Evolutionary conservation across 2,329 filamentous ascomycete genomes (phyloP), one percentile per base, ranked within the genome.

Genomic region (Ceratocystis diversiconidia): DNA sequence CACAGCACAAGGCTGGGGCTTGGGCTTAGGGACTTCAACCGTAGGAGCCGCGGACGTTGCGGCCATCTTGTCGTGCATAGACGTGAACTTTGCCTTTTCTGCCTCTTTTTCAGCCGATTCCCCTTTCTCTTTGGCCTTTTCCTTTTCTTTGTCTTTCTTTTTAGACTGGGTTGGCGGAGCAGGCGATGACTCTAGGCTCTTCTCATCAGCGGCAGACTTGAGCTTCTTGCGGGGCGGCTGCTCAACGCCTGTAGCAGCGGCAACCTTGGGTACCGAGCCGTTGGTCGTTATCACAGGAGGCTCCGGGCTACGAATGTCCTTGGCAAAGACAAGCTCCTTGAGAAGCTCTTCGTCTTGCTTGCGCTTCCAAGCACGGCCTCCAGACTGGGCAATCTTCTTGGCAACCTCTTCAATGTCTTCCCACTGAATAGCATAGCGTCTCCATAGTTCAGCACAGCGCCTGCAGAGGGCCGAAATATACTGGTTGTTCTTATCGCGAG

Each of bases 371-470:
- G 89, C 87, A 70, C 90, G 87, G 59, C 89, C 88, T 55, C 90
- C 89, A 59, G 86, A 84, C 69, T 88, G 85, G 0, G 86, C 84
- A 52, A 95, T 85, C 76, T 96, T 95, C 77, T 92, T 95, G 48
- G 87, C 84, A 46, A 96, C 83, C 71, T 97, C 92, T 52, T 97
- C 94, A 15, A 91, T 82, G 70, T 95, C 90, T 74, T 97, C 94
- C 85, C 90, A 99, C 70, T 95, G 90, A 68, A 99, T 90, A 17
- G 88, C 92, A 74, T 99, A 99, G 69, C 92, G 89, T 62, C 94
- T 87, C 94, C 94, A 99, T 7, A 99, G 79, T 71, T 94, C 86
- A 30, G 92, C 92, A 72, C 94, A 99, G 67, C 92, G 85, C 66
- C 91, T 82, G 73, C 94, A 99, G 3, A 99, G 81, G 2, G 92